Conservation (phyloP, 805 yeast genomes). For the Lipomyces starkeyi region DNA sequence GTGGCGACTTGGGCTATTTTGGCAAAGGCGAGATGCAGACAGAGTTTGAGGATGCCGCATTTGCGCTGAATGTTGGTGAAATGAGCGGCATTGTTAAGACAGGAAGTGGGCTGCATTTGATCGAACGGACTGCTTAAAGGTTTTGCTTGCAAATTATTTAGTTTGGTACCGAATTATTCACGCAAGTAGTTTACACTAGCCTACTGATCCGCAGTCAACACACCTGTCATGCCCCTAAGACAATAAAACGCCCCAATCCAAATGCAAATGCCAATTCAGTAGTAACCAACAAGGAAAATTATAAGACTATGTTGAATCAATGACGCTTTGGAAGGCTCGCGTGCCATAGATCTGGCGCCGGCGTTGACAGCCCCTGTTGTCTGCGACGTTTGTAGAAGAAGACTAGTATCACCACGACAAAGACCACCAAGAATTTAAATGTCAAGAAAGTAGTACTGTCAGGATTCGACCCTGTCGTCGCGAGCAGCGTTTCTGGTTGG, state of each 20-base stretch:
- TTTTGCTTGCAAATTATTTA: not conserved
- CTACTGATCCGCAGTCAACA: not conserved
- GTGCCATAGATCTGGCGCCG: not conserved
- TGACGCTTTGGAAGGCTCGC: not conserved
- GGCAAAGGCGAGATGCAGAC: slow-evolving; percentile 96
- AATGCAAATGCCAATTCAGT: not conserved
- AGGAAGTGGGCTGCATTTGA: slow-evolving; percentile 88
- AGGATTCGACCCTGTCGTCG: not conserved
- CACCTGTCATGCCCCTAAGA: not conserved
- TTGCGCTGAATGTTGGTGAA: slow-evolving; percentile 80
- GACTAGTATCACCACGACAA: not conserved
- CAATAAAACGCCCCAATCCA: not conserved
- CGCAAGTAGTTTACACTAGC: not conserved
- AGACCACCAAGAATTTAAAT: not conserved
- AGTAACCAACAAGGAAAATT: not conserved
- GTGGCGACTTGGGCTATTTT: slow-evolving; percentile 92
- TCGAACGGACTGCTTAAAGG: slow-evolving; percentile 76
- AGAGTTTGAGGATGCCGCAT: slow-evolving; percentile 86
- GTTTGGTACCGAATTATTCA: not conserved
- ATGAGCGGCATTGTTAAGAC: slow-evolving; percentile 82
- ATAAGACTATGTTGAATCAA: not conserved
- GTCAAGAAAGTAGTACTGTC: not conserved
- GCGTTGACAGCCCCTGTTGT: not conserved
- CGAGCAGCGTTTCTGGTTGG: not conserved
- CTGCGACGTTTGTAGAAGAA: not conserved